Evolutionary conservation across 164 flowering plant genomes (phyloP).

Genomic region (Cinnamomum chago): DNA sequence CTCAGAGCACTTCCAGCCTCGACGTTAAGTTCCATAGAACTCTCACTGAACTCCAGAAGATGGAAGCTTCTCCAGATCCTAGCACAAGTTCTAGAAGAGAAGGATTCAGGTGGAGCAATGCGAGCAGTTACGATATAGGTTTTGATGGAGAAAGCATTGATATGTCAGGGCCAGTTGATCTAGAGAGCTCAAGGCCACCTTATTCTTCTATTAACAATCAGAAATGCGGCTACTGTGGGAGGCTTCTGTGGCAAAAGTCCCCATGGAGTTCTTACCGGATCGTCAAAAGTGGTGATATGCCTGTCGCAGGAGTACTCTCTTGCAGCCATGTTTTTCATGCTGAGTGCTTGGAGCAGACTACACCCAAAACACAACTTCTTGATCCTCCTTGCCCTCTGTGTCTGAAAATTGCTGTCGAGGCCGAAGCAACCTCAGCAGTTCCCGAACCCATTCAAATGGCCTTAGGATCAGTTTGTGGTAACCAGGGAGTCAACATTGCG

Average conservation of each 20-base stretch:
- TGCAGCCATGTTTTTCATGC: constrained; percentile 55
- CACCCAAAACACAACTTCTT: constrained; percentile 35
- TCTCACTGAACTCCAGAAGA: constrained; percentile 32
- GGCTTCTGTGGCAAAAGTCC: constrained; percentile 37
- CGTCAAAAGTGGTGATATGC: constrained; percentile 43
- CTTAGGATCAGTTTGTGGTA: constrained; percentile 26
- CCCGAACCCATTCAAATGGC: constrained; percentile 39
- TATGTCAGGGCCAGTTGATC: constrained; percentile 21
- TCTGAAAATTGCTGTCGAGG: constrained; percentile 18
- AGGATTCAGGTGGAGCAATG: constrained; percentile 44
- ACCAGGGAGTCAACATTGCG: constrained; percentile 19
- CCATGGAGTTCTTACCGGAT: constrained; percentile 45
- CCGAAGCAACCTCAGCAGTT: constrained; percentile 22
- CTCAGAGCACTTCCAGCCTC: constrained; percentile 19
- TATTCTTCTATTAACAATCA: constrained; percentile 14
- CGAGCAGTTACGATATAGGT: constrained; percentile 43
- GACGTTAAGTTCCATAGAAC: constrained; percentile 33
- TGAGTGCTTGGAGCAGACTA: constrained; percentile 47
- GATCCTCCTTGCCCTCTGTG: constrained; percentile 58
- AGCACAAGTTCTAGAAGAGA: constrained; percentile 43
- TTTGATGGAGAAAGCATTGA: constrained; percentile 36
- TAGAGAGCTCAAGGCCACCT: constrained; percentile 21
- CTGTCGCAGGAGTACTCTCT: constrained; percentile 41
- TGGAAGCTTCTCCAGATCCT: constrained; percentile 36
- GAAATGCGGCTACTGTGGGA: constrained; percentile 44